Base-by-base conservation (phyloP, 2,329 filamentous ascomycete species). In the Colletotrichum spinosum region DNA sequence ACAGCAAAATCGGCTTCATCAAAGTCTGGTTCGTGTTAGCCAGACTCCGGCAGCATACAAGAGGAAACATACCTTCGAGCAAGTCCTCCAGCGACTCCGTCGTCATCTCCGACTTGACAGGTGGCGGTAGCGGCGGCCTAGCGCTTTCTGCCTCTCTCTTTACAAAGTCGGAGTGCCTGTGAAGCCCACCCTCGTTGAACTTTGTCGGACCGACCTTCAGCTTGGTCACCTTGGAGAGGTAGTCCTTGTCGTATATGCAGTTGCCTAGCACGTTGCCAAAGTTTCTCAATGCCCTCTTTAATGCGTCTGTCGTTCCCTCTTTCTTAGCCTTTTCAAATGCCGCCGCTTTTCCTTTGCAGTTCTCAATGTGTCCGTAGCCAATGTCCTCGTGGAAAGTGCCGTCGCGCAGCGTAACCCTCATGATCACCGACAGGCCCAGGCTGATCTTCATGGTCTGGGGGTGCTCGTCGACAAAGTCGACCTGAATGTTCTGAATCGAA, bases 281-380 rank as follows among this genome's bases (percentile, higher is more conserved):
- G 69, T 90, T 97, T 65, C 95, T 87, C 72, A 99, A 76, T 1
- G 96, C 89, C 70, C 96, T 87, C 79, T 99, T 99, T 74, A 99
- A 76, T 1, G 90, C 96, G 79, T 99, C 96, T 9, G 97, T 98
- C 3, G 94, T 97, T 8, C 93, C 97, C 81, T 98, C 94, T 77
- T 99, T 99, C 82, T 98, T 99, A 1, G 96, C 94, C 79, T 99
- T 99, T 77, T 99, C 96, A 73, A 98, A 99, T 0, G 95, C 96
- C 55, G 92, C 91, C 3, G 94, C 95, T 80, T 99, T 99, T 60
- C 93, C 92, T 79, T 95, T 97, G 77, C 91, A 93, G 74, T 99
- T 99, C 77, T 98, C 95, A 71, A 97, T 97, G 70, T 96, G 92
- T 8, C 96, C 96, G 74, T 99, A 99, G 35, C 96, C 96, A 68